Evolutionary conservation across 441 rosid genomes (phyloP), one percentile per base, ranked within the genome.

Genomic region (Eruca vesicaria): DNA sequence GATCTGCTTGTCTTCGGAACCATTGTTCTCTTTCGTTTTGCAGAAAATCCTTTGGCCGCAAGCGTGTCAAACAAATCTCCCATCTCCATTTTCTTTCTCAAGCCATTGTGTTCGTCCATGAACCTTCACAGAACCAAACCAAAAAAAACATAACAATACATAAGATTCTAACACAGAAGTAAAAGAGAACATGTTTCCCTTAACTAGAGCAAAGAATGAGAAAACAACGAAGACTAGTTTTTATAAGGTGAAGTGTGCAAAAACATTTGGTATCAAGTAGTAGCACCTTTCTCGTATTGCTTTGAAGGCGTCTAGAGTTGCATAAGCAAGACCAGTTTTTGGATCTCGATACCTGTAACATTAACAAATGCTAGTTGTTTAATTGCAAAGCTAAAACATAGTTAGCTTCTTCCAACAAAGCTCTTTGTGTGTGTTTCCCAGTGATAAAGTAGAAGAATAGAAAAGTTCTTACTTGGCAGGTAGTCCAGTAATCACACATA

Each of bases 251-350:
- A 32, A 23, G 18, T 33, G 55, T 35, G 69, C 59, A 70, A 41
- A 38, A 41, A 31, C 29, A 21, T 32, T 9, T 41, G 18, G 9
- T 15, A 63, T 62, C 48, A 75, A 75, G 29, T 0, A 67, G n/a
- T n/a, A n/a, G 61, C 79, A 96, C 99, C 97, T 86, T 82, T 91
- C 86, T 9, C 93, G 87, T 69, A 96, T 85, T 59, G 87, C 89
- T 86, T 86, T 90, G 77, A 93, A 96, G 69, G 97, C 97, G 78
- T 91, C 99, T 68, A 60, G 87, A n/a, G 94, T 93, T 33, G 99
- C 96, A 81, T 93, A 93, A 60, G 97, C 87, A 63, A 86, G 76
- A 33, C 97, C 97, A 12, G 98, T 91, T 87, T 85, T 93, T 60
- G 99, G 97, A 87, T 96, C 99, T 14, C 88, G 85, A 78, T 93